A percentile compares a stretch with the other conserved stretches of the same genome.
phyloP scores from a whole-genome alignment of 169 alveolate genomes.

The Eimeria tenella region DNA sequence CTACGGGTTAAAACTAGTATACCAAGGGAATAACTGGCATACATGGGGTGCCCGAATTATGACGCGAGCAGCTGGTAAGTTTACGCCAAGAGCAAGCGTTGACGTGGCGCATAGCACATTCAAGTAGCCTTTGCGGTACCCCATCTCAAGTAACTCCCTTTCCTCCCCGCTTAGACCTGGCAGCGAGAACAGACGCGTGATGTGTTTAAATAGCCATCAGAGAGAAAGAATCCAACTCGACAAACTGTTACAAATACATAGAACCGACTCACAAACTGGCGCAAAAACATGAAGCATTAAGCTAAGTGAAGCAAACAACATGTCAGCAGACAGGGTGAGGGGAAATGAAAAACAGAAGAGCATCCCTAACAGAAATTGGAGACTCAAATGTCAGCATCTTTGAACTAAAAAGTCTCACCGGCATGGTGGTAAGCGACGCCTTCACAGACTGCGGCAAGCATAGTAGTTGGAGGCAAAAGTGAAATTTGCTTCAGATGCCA shows the following conservation, averaged over 20 bases:
- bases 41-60: conserved; percentile 85
- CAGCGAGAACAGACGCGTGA: not conserved
- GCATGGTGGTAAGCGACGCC: conserved; percentile 90
- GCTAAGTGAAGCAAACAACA: not conserved
- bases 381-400: too few species aligned
- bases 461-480: conserved; percentile 3
- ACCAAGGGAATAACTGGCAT: conserved; percentile 80
- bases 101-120: conserved; percentile 87
- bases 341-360: too few species aligned
- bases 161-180: conserved; percentile 84
- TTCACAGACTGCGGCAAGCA: conserved; percentile 66
- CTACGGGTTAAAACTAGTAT: conserved; percentile 74
- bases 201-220: not conserved
- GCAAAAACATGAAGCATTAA: not conserved
- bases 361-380: too few species aligned
- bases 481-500: conserved; percentile 61
- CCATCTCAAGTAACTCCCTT: conserved; percentile 84
- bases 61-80: conserved; percentile 91
- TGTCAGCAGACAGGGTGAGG: too few species aligned
- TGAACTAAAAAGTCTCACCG: not conserved
- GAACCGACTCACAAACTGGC: not conserved
- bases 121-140: conserved; percentile 83
- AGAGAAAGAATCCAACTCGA: too few species aligned
- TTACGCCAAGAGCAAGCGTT: conserved; percentile 92
- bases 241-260: too few species aligned